Evolutionary conservation across 805 yeast genomes (phyloP).

Genomic region (Candida ortonii): DNA sequence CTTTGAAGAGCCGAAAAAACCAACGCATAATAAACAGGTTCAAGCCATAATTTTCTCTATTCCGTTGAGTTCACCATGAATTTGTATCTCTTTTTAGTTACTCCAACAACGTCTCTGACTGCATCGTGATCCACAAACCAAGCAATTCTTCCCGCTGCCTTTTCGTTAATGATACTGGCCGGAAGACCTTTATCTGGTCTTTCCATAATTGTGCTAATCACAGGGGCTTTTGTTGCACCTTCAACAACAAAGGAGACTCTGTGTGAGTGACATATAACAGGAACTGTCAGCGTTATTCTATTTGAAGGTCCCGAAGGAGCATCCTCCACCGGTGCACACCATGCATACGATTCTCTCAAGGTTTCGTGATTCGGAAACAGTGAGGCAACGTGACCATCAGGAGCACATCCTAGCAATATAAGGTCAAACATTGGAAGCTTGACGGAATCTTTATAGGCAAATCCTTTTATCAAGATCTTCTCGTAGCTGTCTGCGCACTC

Average conservation of each 20-base stretch:
- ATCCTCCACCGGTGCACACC: slow-evolving; percentile 91
- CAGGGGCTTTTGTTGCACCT: slow-evolving; percentile 93
- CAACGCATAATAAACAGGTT: not conserved
- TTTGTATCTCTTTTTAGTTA: slow-evolving; percentile 71
- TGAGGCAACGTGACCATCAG: slow-evolving; percentile 98
- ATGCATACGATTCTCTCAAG: slow-evolving; percentile 83
- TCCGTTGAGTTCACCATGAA: slow-evolving; percentile 44
- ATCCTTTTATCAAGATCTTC: slow-evolving; percentile 77
- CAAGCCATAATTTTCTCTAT: no score
- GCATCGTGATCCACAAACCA: slow-evolving; percentile 98
- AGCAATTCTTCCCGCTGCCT: slow-evolving; percentile 93
- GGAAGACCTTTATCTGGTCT: slow-evolving; percentile 97
- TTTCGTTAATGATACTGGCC: slow-evolving; percentile 87
- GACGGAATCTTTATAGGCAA: slow-evolving; percentile 95
- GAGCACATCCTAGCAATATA: slow-evolving; percentile 92
- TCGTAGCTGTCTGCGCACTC: slow-evolving; percentile 95
- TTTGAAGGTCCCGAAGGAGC: slow-evolving; percentile 87
- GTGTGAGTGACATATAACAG: slow-evolving; percentile 91
- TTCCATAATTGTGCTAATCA: slow-evolving; percentile 88
- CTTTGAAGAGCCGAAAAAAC: not conserved
- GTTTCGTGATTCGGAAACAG: slow-evolving; percentile 90
- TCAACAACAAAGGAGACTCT: slow-evolving; percentile 93
- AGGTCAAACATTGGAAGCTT: slow-evolving; percentile 93
- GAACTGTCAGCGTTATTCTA: slow-evolving; percentile 87
- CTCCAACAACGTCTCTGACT: slow-evolving; percentile 65